phyloP scores from a whole-genome alignment of 2,329 filamentous ascomycete genomes.

The Fusarium algeriense region DNA sequence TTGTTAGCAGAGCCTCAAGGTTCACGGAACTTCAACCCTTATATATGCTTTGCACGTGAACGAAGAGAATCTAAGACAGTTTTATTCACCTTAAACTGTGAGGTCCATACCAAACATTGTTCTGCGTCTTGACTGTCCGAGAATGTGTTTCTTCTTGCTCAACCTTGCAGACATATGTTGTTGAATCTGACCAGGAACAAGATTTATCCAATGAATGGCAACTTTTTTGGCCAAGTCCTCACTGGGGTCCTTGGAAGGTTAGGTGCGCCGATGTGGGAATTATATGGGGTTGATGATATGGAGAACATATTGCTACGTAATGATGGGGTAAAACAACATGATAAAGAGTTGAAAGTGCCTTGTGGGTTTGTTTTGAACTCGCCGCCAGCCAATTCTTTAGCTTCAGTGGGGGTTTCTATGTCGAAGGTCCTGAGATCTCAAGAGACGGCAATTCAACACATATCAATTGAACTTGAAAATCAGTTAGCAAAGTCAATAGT shows the following conservation, averaged over 20 bases:
- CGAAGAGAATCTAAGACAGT: neutral
- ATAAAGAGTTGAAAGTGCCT: constrained; percentile 31
- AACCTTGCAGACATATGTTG: neutral
- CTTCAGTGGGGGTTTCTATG: neutral
- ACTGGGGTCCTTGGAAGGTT: neutral
- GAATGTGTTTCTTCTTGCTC: neutral
- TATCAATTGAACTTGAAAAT: neutral
- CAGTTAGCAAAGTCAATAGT: neutral
- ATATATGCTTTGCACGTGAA: neutral
- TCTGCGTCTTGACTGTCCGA: too few relatives aligned
- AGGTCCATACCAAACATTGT: fast-evolving
- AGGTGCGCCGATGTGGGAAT: constrained; percentile 8
- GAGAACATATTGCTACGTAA: constrained; percentile 38
- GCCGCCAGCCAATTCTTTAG: neutral
- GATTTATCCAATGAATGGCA: neutral
- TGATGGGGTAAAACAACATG: constrained; percentile 40
- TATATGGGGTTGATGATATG: constrained; percentile 7
- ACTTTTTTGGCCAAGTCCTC: neutral
- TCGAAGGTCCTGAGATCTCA: too few relatives aligned
- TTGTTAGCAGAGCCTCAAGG: neutral
- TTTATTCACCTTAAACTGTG: fast-evolving
- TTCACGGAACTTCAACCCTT: neutral
- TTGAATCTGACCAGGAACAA: neutral
- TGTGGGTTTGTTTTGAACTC: constrained; percentile 2
- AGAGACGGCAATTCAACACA: too few relatives aligned